Conservation (phyloP, 2,329 filamentous ascomycete species). For the Botryotinia globosa region DNA sequence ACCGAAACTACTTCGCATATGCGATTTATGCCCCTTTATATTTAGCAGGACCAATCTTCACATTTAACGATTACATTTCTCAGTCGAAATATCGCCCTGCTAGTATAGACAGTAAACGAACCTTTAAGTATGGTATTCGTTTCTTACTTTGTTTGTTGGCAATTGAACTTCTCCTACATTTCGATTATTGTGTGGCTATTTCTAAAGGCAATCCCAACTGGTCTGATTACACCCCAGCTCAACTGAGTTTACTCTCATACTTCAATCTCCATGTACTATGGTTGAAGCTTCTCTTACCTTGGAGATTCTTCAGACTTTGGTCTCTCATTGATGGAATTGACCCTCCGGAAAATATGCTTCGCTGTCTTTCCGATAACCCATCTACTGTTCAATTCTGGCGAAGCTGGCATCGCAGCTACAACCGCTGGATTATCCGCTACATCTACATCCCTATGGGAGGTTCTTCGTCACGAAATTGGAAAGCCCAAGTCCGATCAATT, state of each 20-base stretch:
- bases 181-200: constrained; percentile 90
- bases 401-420: constrained; percentile 92
- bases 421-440: constrained; percentile 91
- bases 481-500: constrained; percentile 55
- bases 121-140: constrained; percentile 75
- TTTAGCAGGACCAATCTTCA: constrained; percentile 87
- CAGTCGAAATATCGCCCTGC: constrained; percentile 73
- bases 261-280: constrained; percentile 98
- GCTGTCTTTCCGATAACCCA: constrained; percentile 94
- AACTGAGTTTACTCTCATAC: constrained; percentile 86
- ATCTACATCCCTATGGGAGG: constrained; percentile 91
- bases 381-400: constrained; percentile 91
- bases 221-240: constrained; percentile 78
- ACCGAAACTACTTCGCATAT: constrained; percentile 88
- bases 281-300: constrained; percentile 94
- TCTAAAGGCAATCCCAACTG: constrained; percentile 77
- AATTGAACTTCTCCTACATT: constrained; percentile 92
- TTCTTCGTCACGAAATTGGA: constrained; percentile 47
- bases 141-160: constrained; percentile 76
- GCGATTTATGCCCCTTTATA: constrained; percentile 90
- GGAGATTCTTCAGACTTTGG: constrained; percentile 99
- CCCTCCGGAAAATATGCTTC: constrained; percentile 96
- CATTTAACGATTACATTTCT: constrained; percentile 96
- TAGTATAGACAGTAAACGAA: constrained; percentile 68
- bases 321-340: constrained; percentile 85